Conservation (phyloP, 2,329 filamentous ascomycete species). For the Aspergillus awamori region DNA sequence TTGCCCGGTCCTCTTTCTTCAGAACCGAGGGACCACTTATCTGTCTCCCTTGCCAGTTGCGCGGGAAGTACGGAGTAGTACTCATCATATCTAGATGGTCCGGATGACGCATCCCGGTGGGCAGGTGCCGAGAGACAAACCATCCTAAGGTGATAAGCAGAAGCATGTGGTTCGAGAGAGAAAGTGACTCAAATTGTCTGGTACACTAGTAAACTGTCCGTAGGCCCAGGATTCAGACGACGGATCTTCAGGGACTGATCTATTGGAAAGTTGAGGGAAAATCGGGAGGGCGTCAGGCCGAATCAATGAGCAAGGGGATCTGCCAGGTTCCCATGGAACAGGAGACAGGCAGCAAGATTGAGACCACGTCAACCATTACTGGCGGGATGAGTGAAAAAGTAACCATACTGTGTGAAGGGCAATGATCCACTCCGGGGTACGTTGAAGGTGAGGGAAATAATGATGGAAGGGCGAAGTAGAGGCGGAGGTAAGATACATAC, state of each 20-base stretch:
- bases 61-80: not conserved
- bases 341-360: not conserved
- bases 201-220: not conserved
- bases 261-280: constrained; percentile 6
- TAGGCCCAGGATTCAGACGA: not conserved
- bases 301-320: not conserved
- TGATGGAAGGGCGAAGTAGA: not conserved
- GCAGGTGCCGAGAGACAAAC: not conserved
- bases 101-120: not conserved
- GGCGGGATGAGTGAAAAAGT: not conserved
- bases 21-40: not conserved
- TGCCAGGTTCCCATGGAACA: not conserved
- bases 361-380: constrained; percentile 9
- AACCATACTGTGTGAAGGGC: constrained; percentile 6
- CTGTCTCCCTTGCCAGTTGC: not conserved
- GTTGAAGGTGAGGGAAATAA: not conserved
- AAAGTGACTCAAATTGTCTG: constrained; percentile 3
- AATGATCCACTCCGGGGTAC: not conserved
- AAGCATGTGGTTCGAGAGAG: not conserved
- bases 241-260: constrained; percentile 7
- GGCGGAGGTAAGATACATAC: not conserved
- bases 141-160: not conserved
- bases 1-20: not conserved
- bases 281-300: not conserved
- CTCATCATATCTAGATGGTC: not conserved